Conservation (phyloP, 1,284 basidiomycete genomes). For the Athelia sp. region DNA sequence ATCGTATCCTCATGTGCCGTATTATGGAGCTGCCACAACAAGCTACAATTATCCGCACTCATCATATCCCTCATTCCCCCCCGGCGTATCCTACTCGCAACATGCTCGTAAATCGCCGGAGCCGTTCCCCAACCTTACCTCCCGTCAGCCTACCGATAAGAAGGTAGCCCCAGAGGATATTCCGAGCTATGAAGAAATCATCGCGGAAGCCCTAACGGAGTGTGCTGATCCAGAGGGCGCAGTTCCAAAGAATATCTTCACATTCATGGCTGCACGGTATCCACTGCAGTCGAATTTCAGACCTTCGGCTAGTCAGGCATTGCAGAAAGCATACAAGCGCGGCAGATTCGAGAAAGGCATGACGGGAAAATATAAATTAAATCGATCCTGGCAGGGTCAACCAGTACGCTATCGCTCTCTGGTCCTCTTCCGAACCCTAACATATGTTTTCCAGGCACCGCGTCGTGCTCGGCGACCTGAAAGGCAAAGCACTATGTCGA, state of each 20-base stretch:
- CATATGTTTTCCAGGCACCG: conserved; percentile 42
- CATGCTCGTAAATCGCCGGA: conserved; percentile 13
- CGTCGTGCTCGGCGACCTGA: conserved; percentile 62
- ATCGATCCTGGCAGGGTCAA: conserved; percentile 73
- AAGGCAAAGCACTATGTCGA: conserved; percentile 29
- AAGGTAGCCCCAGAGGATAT: conserved; percentile 49
- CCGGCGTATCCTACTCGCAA: conserved; percentile 14
- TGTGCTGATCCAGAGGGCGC: conserved; percentile 63
- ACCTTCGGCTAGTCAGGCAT: conserved; percentile 77
- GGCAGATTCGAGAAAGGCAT: conserved; percentile 69
- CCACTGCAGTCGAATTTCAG: conserved; percentile 83
- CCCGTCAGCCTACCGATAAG: conserved; percentile 18
- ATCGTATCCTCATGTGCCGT: conserved; percentile 57
- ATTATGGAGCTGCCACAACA: conserved; percentile 38
- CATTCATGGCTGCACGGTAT: conserved; percentile 74
- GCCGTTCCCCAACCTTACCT: conserved; percentile 22
- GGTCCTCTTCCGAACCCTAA: conserved; percentile 1
- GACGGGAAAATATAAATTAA: conserved; percentile 67
- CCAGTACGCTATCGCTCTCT: conserved; percentile 42
- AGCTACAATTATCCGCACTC: conserved; percentile 42
- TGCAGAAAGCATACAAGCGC: conserved; percentile 76
- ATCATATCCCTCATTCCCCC: conserved; percentile 24
- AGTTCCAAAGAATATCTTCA: conserved; percentile 74
- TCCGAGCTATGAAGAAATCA: conserved; percentile 84
- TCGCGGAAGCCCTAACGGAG: conserved; percentile 68